phyloP scores from a whole-genome alignment of 495 filamentous ascomycete species.

The Talaromyces trachyspermus region DNA sequence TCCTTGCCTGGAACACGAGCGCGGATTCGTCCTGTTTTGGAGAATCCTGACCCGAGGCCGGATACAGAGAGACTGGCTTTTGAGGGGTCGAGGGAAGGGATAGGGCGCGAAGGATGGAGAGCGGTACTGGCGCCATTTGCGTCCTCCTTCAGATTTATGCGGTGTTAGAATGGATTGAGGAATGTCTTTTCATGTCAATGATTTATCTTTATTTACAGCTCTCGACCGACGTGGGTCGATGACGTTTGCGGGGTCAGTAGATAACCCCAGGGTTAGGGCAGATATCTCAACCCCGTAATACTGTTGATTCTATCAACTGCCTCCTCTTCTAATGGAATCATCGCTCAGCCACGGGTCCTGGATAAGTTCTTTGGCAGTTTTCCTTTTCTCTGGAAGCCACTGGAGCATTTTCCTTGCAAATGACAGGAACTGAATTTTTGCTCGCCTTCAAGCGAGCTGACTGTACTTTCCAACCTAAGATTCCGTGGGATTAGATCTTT shows the following conservation, averaged over 20 bases:
- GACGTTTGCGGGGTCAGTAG: conserved; percentile 18
- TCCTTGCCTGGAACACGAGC: conserved; percentile 27
- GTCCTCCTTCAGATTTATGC: conserved; percentile 15
- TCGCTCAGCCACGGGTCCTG: too few species aligned
- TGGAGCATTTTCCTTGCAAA: too few species aligned
- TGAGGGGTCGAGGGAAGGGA: conserved; percentile 39
- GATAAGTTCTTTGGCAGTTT: too few species aligned
- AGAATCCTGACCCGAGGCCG: conserved; percentile 65
- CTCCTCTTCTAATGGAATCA: too few species aligned
- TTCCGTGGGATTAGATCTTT: too few species aligned
- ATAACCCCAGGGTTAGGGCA: too few species aligned
- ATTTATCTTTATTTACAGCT: not conserved
- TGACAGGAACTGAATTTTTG: too few species aligned
- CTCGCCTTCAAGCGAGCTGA: too few species aligned
- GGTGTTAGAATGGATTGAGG: not conserved
- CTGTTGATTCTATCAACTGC: not conserved
- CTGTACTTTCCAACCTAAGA: too few species aligned
- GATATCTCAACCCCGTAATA: not conserved
- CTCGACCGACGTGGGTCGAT: conserved; percentile 11
- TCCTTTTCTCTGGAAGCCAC: too few species aligned
- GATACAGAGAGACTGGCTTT: conserved; percentile 48
- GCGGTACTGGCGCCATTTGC: conserved; percentile 41
- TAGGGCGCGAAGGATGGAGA: conserved; percentile 57
- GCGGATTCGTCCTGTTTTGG: conserved; percentile 63
- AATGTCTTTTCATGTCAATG: not conserved